Base-by-base conservation (phyloP, 345 rosid species). In the Gynandropsis gynandra region DNA sequence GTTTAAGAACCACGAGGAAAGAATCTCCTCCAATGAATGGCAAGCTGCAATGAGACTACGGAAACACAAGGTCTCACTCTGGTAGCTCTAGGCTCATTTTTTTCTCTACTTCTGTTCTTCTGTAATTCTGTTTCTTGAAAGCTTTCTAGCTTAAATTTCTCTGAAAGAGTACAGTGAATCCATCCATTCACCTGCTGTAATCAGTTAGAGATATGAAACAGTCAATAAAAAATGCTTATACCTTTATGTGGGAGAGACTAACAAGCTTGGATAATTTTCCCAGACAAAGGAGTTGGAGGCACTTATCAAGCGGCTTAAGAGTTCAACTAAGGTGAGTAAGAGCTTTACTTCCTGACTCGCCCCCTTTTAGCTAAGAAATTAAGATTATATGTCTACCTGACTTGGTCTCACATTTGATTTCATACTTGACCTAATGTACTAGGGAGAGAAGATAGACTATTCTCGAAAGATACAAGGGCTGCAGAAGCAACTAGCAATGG, bases 21-120 rank as follows among this genome's bases (percentile, higher is more conserved):
- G 98, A 69, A 76, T 90, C 64, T 73, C 72, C 58, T 87, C 98
- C 47, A 82, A 66, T 55, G 98, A 90, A 70, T 90, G 98, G 98
- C 95, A 87, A 73, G 98, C 96, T 62, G 98, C 98, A 61, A 65
- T 72, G 80, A 81, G 87, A 16, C 69, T 90, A 66, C 77, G 96
- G 75, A 80, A 80, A 70, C 96, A 81, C 72, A 90, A 90, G 95
- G 98, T 86, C 73, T 41, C 45, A 45, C 20, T 45, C 9, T 62
- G 33, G 36, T 54, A 45, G 14, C 27, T 54, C 39, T 11, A 49
- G 48, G 39, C 10, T 37, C 7, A 36, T 41, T 4, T 46, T n/a
- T 16, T 52, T 29, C 41, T 5, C 42, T 50, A 16, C 49, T 37
- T 41, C 16, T 50, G 10, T 48, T 29, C 13, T 48, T 41, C n/a